A percentile compares a stretch with the other conserved stretches of the same genome.
phyloP scores from a whole-genome alignment of 1,284 basidiomycete genomes.

The Microbotryomycetes sp. region DNA sequence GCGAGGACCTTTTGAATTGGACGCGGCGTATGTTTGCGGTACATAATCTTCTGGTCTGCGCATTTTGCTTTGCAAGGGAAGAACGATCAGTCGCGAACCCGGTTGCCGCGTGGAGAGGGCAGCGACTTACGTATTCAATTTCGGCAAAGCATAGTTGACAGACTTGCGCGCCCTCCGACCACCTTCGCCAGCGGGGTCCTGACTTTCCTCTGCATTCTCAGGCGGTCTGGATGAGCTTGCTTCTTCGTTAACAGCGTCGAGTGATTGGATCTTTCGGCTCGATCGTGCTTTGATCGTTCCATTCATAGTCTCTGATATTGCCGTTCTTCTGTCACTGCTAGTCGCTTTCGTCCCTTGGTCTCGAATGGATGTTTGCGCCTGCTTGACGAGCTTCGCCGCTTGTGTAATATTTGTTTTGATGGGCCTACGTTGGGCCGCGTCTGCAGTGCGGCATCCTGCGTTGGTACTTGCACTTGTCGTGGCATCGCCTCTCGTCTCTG shows the following conservation, averaged over 20 bases:
- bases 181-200: neutral
- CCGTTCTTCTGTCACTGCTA: neutral
- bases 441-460: too few species aligned
- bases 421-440: too few species aligned
- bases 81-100: too few species aligned
- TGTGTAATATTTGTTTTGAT: neutral
- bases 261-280: too few species aligned
- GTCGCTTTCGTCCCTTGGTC: neutral
- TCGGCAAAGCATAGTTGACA: conserved; percentile 36
- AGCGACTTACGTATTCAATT: conserved; percentile 34
- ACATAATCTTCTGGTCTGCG: conserved; percentile 34
- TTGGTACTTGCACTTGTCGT: too few species aligned
- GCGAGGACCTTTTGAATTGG: too few species aligned
- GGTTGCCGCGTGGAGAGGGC: too few species aligned
- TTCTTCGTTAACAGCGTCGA: neutral
- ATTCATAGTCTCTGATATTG: too few species aligned
- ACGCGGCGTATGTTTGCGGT: conserved; percentile 24
- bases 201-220: neutral
- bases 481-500: too few species aligned
- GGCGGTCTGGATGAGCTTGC: neutral
- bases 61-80: conserved; percentile 31
- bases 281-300: too few species aligned
- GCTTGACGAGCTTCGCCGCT: neutral
- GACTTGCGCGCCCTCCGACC: conserved; percentile 31
- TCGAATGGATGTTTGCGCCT: neutral